These are phyloP conservation scores for Astrothelium macrocarpum DNA, from an alignment of 495 filamentous ascomycete species.

Conservation along the genomic window DNA sequence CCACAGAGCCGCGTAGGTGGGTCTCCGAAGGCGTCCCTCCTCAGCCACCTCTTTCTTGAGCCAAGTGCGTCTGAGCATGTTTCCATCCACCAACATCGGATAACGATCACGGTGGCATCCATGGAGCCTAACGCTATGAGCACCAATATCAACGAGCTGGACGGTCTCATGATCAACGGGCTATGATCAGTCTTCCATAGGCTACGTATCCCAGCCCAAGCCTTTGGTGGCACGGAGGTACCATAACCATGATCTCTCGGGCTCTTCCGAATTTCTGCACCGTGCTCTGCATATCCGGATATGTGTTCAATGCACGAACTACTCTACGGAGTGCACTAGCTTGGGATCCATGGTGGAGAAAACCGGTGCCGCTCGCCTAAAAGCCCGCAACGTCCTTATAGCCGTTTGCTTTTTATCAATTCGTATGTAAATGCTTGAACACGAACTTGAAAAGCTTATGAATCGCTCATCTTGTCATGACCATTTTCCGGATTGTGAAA, in stretches of 20 bases:
- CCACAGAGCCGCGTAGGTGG: background rate
- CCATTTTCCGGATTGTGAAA: no score
- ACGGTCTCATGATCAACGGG: background rate
- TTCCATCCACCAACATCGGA: background rate
- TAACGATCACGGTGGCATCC: background rate
- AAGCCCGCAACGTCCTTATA: background rate
- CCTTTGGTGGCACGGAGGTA: background rate
- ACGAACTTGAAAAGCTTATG: no score
- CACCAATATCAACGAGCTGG: background rate
- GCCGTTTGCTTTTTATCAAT: background rate
- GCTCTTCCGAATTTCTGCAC: background rate
- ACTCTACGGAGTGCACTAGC: background rate
- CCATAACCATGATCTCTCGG: background rate
- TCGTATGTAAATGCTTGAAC: background rate
- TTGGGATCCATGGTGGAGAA: background rate
- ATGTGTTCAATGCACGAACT: background rate
- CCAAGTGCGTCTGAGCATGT: background rate
- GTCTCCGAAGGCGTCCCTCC: no score
- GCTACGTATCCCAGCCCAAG: background rate
- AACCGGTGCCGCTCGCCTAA: background rate
- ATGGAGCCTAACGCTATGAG: background rate
- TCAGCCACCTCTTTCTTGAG: background rate
- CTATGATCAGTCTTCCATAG: background rate
- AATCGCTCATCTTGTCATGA: no score
- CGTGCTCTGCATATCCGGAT: conserved; percentile 3